A percentile compares a stretch with the other conserved stretches of the same genome.
Evolutionary conservation across 225 moss, liverwort and hornwort genomes (phyloP).

Genomic region (Asterella californica): DNA sequence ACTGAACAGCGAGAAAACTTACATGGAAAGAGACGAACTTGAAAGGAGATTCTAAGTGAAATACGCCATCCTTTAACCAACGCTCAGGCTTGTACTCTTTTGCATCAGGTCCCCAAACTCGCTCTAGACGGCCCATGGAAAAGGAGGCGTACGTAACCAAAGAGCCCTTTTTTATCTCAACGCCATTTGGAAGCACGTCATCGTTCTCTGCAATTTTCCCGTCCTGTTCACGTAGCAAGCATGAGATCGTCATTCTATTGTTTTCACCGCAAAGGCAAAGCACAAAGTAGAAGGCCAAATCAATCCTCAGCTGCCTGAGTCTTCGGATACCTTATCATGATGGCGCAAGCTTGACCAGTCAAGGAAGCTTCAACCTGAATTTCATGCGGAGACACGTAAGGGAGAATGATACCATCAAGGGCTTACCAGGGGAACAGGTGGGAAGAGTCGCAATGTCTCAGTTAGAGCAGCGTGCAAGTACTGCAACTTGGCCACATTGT

Average conservation of each 20-base stretch:
- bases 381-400: neutral
- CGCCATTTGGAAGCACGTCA: slow-evolving; percentile 39
- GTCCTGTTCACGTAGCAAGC: slow-evolving; percentile 27
- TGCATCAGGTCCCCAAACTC: slow-evolving; percentile 42
- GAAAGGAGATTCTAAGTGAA: slow-evolving; percentile 41
- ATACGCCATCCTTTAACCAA: slow-evolving; percentile 39
- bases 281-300: neutral
- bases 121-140: slow-evolving; percentile 38
- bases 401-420: neutral
- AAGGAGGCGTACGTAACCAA: slow-evolving; percentile 31
- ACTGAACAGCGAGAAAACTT: neutral
- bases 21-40: slow-evolving; percentile 44
- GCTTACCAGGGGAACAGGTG: slow-evolving; percentile 45
- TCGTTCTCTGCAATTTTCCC: slow-evolving; percentile 31
- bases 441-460: slow-evolving; percentile 48
- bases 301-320: no score
- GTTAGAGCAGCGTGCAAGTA: slow-evolving; percentile 51
- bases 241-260: neutral
- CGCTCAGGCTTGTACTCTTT: slow-evolving; percentile 42
- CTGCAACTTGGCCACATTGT: slow-evolving; percentile 32
- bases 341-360: neutral
- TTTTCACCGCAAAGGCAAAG: neutral
- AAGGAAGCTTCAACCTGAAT: neutral
- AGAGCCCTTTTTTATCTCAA: slow-evolving; percentile 23
- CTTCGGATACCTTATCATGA: neutral